Evolutionary conservation across 1,284 basidiomycete species (phyloP).

Genomic region (Moesziomyces parantarcticus): DNA sequence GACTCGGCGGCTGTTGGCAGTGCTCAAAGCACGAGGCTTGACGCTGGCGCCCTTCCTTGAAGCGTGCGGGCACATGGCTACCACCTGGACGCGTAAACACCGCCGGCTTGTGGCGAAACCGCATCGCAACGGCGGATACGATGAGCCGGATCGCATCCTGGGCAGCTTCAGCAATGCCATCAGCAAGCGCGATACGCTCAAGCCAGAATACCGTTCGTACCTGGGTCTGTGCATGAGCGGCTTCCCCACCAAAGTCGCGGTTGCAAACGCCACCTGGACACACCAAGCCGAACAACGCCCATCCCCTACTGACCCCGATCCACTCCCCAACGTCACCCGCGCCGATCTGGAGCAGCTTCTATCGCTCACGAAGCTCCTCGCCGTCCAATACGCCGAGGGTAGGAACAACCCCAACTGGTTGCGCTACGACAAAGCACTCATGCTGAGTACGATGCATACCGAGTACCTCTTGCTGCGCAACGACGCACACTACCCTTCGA

Average conservation of each 20-base stretch:
- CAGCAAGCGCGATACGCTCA: slow-evolving; percentile 26
- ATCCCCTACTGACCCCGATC: slow-evolving; percentile 11
- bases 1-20: slow-evolving; percentile 6
- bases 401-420: slow-evolving; percentile 24
- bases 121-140: slow-evolving; percentile 5
- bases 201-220: slow-evolving; percentile 14
- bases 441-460: slow-evolving; percentile 34
- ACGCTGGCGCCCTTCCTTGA: slow-evolving; percentile 41
- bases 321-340: background rate
- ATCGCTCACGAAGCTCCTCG: slow-evolving; percentile 2
- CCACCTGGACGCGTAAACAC: slow-evolving; percentile 28
- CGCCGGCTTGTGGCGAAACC: slow-evolving; percentile 4
- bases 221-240: slow-evolving; percentile 36
- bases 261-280: slow-evolving; percentile 8
- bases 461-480: slow-evolving; percentile 28
- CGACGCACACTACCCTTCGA: slow-evolving; percentile 30
- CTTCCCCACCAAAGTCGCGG: slow-evolving; percentile 32
- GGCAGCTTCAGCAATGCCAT: slow-evolving; percentile 37
- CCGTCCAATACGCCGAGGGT: slow-evolving; percentile 15
- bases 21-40: slow-evolving; percentile 14
- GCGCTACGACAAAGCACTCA: slow-evolving; percentile 19
- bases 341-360: slow-evolving; percentile 9
- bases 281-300: background rate
- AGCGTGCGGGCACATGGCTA: slow-evolving; percentile 23
- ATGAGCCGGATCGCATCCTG: slow-evolving; percentile 16